Percentiles rank a stretch among this genome's conserved stretches.
Conservation (phyloP, 345 rosid genomes). For the Eucalyptus brandiana region DNA sequence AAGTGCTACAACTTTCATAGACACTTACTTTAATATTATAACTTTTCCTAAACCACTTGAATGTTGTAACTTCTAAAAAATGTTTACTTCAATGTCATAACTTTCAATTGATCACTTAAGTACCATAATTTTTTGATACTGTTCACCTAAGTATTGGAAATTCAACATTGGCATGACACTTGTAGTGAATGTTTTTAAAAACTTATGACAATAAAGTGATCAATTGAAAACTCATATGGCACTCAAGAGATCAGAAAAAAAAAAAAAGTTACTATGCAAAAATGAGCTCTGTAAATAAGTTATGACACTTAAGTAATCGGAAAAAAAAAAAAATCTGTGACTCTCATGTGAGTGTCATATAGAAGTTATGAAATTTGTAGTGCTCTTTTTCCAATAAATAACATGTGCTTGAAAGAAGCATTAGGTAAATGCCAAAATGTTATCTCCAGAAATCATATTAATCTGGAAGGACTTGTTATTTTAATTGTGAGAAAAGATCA, state of each 20-base stretch:
- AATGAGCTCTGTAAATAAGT: too few species aligned
- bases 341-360: background rate
- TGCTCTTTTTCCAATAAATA: background rate
- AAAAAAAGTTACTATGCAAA: background rate
- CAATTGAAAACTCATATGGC: background rate
- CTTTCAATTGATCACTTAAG: background rate
- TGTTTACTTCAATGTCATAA: too few species aligned
- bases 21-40: too few species aligned
- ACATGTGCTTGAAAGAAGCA: background rate
- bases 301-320: too few species aligned
- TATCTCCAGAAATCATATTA: background rate
- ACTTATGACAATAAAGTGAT: background rate
- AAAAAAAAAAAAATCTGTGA: too few species aligned
- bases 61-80: background rate
- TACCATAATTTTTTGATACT: accelerated
- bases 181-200: background rate
- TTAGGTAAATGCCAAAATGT: background rate
- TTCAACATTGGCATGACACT: background rate
- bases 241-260: background rate
- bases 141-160: background rate
- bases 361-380: background rate
- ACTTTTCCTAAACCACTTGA: background rate
- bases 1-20: too few species aligned
- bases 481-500: background rate
- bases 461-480: too few species aligned